Base-by-base conservation (phyloP, 2,329 filamentous ascomycete genomes). In the Endocalyx cinctus region DNA sequence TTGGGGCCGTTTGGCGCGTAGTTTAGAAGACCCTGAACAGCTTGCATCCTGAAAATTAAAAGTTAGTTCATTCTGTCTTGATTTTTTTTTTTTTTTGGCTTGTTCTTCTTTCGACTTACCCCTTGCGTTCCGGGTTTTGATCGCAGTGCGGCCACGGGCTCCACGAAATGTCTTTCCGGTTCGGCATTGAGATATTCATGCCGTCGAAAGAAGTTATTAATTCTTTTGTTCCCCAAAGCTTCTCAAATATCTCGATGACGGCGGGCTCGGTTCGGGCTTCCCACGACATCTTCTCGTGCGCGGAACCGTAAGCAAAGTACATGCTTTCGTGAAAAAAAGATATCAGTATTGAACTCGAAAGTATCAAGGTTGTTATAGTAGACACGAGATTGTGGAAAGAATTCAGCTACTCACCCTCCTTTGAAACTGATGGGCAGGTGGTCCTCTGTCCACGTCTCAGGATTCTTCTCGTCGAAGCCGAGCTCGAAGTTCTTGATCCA, bases 121-220 rank as follows among this genome's bases (percentile, higher is more conserved):
- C 65, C 38, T 64, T 64, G 3, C 59, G 51, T 5, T 58, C 39
- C 0, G 57, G 64, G 18, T 54, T 59, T 41, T 69, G 63, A 43
- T 69, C 66, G 27, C 58, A 56, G 35, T 69, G 66, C 5, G 64
- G 65, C 66, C 66, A 70, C 3, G 64, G 62, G 15, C 43, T 54
- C 55, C 54, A 64, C 4, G 37, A 50, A 6, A 63, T 38, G 31
- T 63, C 58, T 23, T 57, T 63, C 2, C 58, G 51, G n/a, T 55
- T 52, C 1, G 65, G 64, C n/a, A 67, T 43, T 0, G 61, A 60
- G 26, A 68, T 53, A 39, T 69, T 68, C 37, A 67, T 55, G 26
- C 45, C 47, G 32, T 54, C 51, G 30, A 54, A 54, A 2, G 50
- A 53, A 23, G 28, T 37, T 26, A 53, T 41, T 12, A 54, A 45